A percentile compares a stretch with the other conserved stretches of the same genome.
phyloP scores from a whole-genome alignment of 2,329 filamentous ascomycete species.

The Colletotrichum sp. region DNA sequence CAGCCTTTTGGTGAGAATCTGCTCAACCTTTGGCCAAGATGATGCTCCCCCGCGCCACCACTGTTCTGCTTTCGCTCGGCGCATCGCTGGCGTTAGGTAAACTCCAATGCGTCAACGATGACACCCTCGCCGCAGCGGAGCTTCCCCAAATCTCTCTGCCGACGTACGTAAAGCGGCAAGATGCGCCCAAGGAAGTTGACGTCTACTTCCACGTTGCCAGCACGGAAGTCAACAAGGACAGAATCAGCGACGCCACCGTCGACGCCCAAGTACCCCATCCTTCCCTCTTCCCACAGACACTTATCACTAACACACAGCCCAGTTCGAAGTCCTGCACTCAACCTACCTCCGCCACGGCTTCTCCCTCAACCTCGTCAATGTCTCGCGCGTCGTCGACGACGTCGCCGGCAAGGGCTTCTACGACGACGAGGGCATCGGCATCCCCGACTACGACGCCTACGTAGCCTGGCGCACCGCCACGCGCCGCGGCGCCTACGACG shows the following conservation, averaged over 20 bases:
- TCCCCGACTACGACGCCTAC: conserved; percentile 11
- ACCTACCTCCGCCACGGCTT: conserved; percentile 12
- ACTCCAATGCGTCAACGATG: conserved; percentile 11
- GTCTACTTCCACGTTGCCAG: conserved; percentile 59
- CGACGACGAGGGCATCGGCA: background rate
- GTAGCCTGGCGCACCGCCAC: conserved; percentile 32
- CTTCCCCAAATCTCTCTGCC: background rate
- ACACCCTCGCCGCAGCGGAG: background rate
- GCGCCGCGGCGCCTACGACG: conserved; percentile 48
- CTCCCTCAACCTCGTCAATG: conserved; percentile 10
- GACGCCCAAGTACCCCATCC: background rate
- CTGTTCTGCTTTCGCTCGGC: background rate
- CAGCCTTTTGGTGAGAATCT: background rate
- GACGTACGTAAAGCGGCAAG: background rate
- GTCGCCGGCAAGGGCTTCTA: conserved; percentile 7
- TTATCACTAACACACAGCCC: background rate
- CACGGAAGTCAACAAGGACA: conserved; percentile 41
- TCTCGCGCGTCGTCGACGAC: conserved; percentile 13
- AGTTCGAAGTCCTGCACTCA: conserved; percentile 15
- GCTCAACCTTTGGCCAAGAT: background rate
- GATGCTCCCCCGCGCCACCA: background rate
- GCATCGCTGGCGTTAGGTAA: background rate
- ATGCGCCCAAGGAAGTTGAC: conserved; percentile 24
- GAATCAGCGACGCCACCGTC: conserved; percentile 1
- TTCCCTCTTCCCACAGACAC: background rate